Conservation (phyloP, 208 protist genomes). For the Vickermania spadyakhi region DNA sequence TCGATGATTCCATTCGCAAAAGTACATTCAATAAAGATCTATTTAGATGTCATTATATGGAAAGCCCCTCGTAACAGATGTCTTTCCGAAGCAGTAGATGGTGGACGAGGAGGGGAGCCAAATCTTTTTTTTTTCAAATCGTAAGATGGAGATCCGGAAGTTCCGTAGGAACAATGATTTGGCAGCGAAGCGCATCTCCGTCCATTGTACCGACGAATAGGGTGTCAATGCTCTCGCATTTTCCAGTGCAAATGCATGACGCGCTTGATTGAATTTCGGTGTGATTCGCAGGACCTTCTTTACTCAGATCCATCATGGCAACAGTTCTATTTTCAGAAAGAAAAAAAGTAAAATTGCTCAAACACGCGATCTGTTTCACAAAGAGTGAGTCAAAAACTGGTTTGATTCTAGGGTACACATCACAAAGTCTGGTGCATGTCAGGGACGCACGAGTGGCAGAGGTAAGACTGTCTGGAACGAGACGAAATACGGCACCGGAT, state of each 20-base stretch:
- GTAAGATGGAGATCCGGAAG: background rate
- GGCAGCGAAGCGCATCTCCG: background rate
- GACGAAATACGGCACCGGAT: slow-evolving; percentile 21
- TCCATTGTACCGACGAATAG: background rate
- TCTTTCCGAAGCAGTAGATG: no score
- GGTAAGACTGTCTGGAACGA: slow-evolving; percentile 36
- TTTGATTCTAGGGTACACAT: background rate
- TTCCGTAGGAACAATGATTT: background rate
- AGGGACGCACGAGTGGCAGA: slow-evolving; percentile 35
- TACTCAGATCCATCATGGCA: slow-evolving; percentile 1
- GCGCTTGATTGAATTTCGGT: background rate
- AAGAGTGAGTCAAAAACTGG: slow-evolving; percentile 11
- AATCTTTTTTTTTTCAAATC: background rate
- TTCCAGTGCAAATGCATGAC: background rate
- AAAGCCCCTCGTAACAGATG: no score
- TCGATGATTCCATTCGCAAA: no score
- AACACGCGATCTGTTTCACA: slow-evolving; percentile 17
- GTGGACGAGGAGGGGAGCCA: no score
- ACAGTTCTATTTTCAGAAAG: slow-evolving; percentile 1
- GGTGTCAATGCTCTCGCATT: background rate
- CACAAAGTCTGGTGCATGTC: slow-evolving; percentile 13
- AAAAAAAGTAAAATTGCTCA: slow-evolving; percentile 11
- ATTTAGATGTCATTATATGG: no score
- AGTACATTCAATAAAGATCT: no score
- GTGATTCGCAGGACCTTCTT: background rate